Conservation (phyloP, 2,329 filamentous ascomycete genomes). For the Aspergillus costaricaensis region DNA sequence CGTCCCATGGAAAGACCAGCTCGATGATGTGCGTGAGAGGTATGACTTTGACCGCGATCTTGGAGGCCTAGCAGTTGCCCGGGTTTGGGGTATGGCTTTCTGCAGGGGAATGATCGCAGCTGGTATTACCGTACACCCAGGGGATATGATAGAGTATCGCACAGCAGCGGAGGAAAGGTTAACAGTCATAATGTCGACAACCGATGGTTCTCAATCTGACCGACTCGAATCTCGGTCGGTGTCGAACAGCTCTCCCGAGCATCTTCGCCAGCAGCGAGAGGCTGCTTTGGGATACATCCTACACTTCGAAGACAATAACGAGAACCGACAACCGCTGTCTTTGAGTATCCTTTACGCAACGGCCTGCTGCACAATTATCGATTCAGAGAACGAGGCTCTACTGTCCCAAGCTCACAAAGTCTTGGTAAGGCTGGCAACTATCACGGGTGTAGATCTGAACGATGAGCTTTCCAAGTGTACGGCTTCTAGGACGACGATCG, state of each 20-base stretch:
- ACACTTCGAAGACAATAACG: slow-evolving; percentile 17
- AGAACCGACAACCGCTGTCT: slow-evolving; percentile 23
- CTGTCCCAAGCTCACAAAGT: slow-evolving; percentile 27
- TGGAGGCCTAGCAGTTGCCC: slow-evolving; percentile 51
- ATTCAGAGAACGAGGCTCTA: slow-evolving; percentile 26
- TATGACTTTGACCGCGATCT: slow-evolving; percentile 56
- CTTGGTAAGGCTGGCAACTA: slow-evolving; percentile 30
- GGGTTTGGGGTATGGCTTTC: slow-evolving; percentile 57
- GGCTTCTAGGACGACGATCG: slow-evolving; percentile 16
- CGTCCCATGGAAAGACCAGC: slow-evolving; percentile 32
- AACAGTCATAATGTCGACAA: slow-evolving; percentile 39
- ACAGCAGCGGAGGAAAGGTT: slow-evolving; percentile 50
- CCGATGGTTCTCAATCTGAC: slow-evolving; percentile 13
- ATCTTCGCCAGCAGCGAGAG: slow-evolving; percentile 23
- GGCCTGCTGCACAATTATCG: slow-evolving; percentile 38
- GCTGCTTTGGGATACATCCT: slow-evolving; percentile 34
- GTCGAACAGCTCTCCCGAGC: slow-evolving; percentile 19
- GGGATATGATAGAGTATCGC: slow-evolving; percentile 59
- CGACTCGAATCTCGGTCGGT: slow-evolving; percentile 4
- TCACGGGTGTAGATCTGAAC: slow-evolving; percentile 32
- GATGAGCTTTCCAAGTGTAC: slow-evolving; percentile 36
- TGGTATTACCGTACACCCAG: slow-evolving; percentile 57
- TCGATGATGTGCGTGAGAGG: slow-evolving; percentile 38
- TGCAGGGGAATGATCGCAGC: slow-evolving; percentile 51
- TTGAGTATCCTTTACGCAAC: slow-evolving; percentile 40